Conservation (phyloP, 129 eudicot species). For the Saussurea involucrata region DNA sequence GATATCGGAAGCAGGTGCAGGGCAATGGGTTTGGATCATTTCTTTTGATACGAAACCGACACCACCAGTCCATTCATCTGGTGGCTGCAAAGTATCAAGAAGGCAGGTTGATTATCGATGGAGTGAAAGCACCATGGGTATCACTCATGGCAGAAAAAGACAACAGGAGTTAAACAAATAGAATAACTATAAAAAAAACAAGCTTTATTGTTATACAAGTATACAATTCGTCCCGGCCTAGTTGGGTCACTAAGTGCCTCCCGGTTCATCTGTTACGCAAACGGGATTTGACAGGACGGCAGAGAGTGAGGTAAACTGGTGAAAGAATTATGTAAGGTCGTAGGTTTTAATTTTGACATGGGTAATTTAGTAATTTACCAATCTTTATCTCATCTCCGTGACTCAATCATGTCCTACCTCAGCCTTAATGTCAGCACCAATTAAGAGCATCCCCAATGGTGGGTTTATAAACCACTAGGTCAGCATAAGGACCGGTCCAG, state of each 20-base stretch:
- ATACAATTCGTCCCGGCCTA: neutral
- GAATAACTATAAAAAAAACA: neutral
- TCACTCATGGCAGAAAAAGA: neutral
- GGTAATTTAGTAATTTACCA: neutral
- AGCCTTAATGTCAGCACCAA: no score
- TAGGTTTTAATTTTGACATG: neutral
- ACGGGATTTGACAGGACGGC: neutral
- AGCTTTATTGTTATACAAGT: neutral
- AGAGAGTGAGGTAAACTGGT: neutral
- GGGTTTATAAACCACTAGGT: no score
- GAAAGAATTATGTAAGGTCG: neutral
- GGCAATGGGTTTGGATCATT: conserved; percentile 85
- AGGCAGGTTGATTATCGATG: neutral
- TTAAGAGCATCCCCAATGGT: no score
- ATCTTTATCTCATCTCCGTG: neutral
- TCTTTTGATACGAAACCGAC: conserved; percentile 89
- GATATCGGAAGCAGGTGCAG: conserved; percentile 79
- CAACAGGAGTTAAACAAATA: neutral
- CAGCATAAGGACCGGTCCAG: no score
- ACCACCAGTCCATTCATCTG: conserved; percentile 86
- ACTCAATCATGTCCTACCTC: neutral
- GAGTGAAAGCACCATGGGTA: neutral
- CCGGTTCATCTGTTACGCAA: neutral
- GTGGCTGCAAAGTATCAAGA: conserved; percentile 53
- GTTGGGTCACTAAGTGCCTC: neutral